Conservation (phyloP, 2,329 filamentous ascomycete species). For the Westerdykella ornata region DNA sequence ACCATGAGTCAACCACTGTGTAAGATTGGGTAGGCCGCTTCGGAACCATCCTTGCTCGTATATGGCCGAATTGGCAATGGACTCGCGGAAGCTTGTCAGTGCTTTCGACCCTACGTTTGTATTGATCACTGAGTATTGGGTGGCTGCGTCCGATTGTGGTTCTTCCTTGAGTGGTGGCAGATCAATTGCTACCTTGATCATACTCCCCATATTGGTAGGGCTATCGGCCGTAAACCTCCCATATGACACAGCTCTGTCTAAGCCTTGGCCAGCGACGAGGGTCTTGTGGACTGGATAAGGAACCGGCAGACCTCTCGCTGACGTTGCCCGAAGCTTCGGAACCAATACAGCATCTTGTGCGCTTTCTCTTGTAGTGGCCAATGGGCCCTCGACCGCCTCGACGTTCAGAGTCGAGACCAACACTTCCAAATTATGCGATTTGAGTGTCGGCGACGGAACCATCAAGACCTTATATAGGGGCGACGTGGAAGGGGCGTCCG, state of each 20-base stretch:
- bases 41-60: slow-evolving; percentile 70
- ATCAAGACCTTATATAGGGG: slow-evolving; percentile 55
- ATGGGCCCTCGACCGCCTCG: slow-evolving; percentile 31
- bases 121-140: slow-evolving; percentile 50
- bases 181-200: slow-evolving; percentile 54
- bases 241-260: slow-evolving; percentile 58
- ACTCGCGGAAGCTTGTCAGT: slow-evolving; percentile 60
- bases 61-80: slow-evolving; percentile 60
- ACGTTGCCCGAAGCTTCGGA: slow-evolving; percentile 62
- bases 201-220: slow-evolving; percentile 37
- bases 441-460: slow-evolving; percentile 57
- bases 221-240: slow-evolving; percentile 34
- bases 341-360: slow-evolving; percentile 65
- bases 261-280: slow-evolving; percentile 65
- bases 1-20: slow-evolving; percentile 54
- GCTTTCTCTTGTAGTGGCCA: slow-evolving; percentile 29
- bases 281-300: slow-evolving; percentile 79
- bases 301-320: slow-evolving; percentile 59
- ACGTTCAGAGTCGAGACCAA: slow-evolving; percentile 49
- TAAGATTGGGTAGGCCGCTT: slow-evolving; percentile 60
- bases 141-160: slow-evolving; percentile 16
- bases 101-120: slow-evolving; percentile 56
- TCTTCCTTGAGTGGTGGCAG: slow-evolving; percentile 42
- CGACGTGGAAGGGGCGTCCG: slow-evolving; percentile 41
- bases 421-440: slow-evolving; percentile 59